Evolutionary conservation across 441 rosid species (phyloP), one percentile per base, ranked within the genome.

Genomic region (Adansonia madagascariensis): DNA sequence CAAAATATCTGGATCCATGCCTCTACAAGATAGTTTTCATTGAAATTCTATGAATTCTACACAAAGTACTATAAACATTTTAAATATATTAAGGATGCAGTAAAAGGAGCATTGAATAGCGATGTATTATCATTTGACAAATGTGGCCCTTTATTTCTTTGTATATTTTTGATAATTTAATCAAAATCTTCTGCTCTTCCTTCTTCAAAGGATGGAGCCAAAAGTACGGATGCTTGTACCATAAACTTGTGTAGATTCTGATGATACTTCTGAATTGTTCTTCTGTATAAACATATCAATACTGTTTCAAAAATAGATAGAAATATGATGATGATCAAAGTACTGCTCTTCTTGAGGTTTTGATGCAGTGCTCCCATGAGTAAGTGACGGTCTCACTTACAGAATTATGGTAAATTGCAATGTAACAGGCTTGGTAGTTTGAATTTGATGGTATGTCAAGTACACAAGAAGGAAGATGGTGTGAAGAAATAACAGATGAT

Each of bases 281-380:
- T 49, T 69, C 75, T 31, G 31, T 73, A n/a, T 39, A 55, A 70
- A 12, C 20, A 31, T 71, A 31, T 31, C 4, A 24, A 15, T 22
- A 46, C 3, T 14, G 39, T 12, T 47, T 12, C 57, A 47, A 68
- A 68, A 22, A 2, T 68, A 5, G 18, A 22, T 24, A 8, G 1
- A 50, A 47, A 22, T 47, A 22, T 1, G 41, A 22, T 22, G 57
- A 43, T 14, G 41, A 49, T 22, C 43, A 22, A 9, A 15, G 52
- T 39, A 66, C 57, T 20, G 73, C 57, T 46, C 67, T 47, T 47
- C 73, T 68, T 47, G 18, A 10, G 72, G 52, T 20, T 68, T 68
- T 18, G 52, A 66, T 43, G 73, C 41, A 20, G 12, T 68, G 41
- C 73, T 22, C 17, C 66, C 41, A 35, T 35, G 64, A 63, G 35